Percentiles rank a stretch among this genome's conserved stretches.
phyloP scores from a whole-genome alignment of 805 yeast species.

The Metschnikowia drakensbergensis region DNA sequence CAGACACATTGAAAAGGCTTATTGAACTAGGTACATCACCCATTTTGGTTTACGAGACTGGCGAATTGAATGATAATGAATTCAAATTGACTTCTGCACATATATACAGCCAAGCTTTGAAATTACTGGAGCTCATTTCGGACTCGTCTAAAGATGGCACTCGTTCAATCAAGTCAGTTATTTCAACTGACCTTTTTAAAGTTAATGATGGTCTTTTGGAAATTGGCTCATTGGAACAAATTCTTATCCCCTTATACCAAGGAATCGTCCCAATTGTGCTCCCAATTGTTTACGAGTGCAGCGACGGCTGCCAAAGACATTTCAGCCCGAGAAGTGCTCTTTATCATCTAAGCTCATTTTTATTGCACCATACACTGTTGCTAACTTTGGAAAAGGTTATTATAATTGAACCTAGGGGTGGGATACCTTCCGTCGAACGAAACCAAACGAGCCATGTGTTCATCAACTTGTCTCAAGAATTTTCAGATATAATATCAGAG shows the following conservation, averaged over 20 bases:
- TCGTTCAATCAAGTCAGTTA: conserved; percentile 22
- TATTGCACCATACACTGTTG: conserved; percentile 27
- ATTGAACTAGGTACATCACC: conserved; percentile 71
- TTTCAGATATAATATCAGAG: conserved; percentile 59
- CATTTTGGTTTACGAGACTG: conserved; percentile 56
- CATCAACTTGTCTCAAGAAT: conserved; percentile 82
- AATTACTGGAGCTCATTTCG: conserved; percentile 24
- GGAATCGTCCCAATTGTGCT: conserved; percentile 61
- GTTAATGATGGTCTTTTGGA: conserved; percentile 9
- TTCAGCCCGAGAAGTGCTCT: conserved; percentile 24
- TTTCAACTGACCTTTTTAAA: conserved; percentile 27
- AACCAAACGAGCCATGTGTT: conserved; percentile 80
- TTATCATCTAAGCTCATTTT: conserved; percentile 22
- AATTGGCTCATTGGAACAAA: conserved; percentile 26
- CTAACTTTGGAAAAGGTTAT: conserved; percentile 77
- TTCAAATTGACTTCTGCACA: conserved; percentile 32
- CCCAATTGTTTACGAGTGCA: conserved; percentile 43
- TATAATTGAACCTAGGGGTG: conserved; percentile 78
- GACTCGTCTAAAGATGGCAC: conserved; percentile 20
- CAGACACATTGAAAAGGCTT: conserved; percentile 53
- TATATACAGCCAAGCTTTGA: conserved; percentile 31
- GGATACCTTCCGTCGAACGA: conserved; percentile 85
- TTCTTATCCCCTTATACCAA: conserved; percentile 40
- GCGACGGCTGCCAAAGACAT: conserved; percentile 24
- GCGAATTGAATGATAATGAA: conserved; percentile 19